These are phyloP conservation scores for Suillus subalutaceus DNA, from an alignment of 768 basidiomycete species.

Conservation along the genomic window DNA sequence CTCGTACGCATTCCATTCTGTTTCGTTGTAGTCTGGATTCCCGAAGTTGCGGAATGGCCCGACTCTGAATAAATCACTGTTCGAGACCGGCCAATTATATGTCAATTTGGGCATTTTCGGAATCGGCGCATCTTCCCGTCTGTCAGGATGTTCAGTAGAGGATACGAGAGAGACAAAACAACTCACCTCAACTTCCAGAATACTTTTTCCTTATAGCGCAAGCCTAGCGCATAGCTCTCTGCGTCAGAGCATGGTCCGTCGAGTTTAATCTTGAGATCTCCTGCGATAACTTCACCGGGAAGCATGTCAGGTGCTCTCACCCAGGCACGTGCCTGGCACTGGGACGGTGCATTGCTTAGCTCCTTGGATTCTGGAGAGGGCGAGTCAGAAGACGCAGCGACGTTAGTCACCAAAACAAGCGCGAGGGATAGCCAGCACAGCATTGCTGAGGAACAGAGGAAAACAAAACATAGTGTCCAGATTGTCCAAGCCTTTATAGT, in stretches of 20 bases:
- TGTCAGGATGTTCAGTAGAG: background rate
- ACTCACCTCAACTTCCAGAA: conserved; percentile 3
- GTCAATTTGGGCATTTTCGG: background rate
- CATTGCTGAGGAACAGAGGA: background rate
- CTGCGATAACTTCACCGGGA: background rate
- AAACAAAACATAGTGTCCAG: background rate
- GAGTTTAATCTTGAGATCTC: conserved; percentile 6
- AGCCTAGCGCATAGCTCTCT: background rate
- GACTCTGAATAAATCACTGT: background rate
- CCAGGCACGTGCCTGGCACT: conserved; percentile 7
- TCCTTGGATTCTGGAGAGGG: background rate
- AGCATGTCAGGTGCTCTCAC: conserved; percentile 11
- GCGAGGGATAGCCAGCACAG: background rate
- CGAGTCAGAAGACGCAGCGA: background rate
- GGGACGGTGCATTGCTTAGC: background rate
- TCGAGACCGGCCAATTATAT: too few species aligned
- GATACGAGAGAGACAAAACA: background rate
- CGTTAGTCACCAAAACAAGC: background rate
- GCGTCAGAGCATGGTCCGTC: background rate
- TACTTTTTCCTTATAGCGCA: conserved; percentile 7
- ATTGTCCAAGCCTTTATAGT: conserved; percentile 1
- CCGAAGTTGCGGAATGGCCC: background rate
- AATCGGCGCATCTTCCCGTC: conserved; percentile 7
- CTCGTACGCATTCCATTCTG: background rate
- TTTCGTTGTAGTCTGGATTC: background rate